These are phyloP conservation scores for Fusarium miscanthi DNA, from an alignment of 2,329 filamentous ascomycete species.

Conservation along the genomic window DNA sequence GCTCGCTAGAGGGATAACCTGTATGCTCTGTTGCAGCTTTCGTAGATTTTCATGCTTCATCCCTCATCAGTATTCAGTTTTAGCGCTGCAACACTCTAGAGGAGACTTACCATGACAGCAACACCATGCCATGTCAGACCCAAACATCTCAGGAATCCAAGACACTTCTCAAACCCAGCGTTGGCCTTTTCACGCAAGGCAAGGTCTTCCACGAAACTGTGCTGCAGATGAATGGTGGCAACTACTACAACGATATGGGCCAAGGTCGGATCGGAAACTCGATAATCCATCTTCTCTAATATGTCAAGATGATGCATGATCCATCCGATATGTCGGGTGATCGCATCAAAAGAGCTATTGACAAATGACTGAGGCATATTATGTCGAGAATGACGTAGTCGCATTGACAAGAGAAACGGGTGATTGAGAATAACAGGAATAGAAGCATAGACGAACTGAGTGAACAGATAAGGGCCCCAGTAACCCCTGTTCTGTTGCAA, in stretches of 20 bases:
- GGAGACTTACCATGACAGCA: background rate
- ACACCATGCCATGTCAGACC: background rate
- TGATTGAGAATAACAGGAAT: conserved; percentile 3
- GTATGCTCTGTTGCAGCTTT: background rate
- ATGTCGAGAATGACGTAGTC: background rate
- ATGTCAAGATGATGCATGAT: background rate
- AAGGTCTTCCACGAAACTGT: background rate
- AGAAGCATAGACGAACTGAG: background rate
- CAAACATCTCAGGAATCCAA: background rate
- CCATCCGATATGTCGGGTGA: background rate
- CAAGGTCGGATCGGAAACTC: background rate
- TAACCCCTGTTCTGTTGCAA: background rate
- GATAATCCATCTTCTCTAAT: background rate
- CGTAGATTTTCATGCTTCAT: background rate
- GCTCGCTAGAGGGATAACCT: background rate
- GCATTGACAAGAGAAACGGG: background rate
- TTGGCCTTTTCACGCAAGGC: background rate
- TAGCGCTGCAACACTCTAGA: rapidly evolving
- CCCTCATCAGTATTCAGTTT: rapidly evolving
- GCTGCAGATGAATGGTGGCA: background rate
- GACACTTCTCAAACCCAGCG: background rate
- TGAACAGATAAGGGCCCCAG: background rate
- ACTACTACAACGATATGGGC: background rate
- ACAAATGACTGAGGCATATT: background rate
- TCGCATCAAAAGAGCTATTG: background rate